Base-by-base conservation (phyloP, 2,329 filamentous ascomycete genomes). In the Albophoma yamanashiensis region DNA sequence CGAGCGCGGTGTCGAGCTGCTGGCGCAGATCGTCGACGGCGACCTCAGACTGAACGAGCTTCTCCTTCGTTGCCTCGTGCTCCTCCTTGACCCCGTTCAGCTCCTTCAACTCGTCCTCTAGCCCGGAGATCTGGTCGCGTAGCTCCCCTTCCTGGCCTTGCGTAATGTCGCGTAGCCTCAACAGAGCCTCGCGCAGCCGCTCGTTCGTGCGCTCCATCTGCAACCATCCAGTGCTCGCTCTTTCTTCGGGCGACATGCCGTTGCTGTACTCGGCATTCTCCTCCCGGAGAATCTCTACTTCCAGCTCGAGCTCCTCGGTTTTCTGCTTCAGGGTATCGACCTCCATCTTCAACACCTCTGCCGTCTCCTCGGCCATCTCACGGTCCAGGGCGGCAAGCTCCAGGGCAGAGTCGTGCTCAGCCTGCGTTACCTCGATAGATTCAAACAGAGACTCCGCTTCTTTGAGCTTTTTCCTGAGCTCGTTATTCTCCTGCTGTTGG, bases 331-430 rank as follows among this genome's bases (percentile, higher is more conserved):
- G 73, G 2, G 85, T 82, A 43, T 96, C 89, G 31, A 95, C 77
- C 69, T 99, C 92, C 1, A 84, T 82, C 71, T 92, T 94, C 57
- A 89, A 79, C 22, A 88, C 85, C 65, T 97, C 94, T 0, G 90
- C 88, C 52, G 87, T 91, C 74, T 97, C 93, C 73, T 99, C 92
- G 0, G 94, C 94, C 89, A 97, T 96, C 73, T 99, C 93, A 53
- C 91, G 86, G 70, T 99, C 94, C 34, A 99, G 78, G 0, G 90
- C 88, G 8, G 92, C 91, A 74, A 94, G 84, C 74, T 99, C 94
- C 68, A 97, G 76, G 8, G 89, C 84, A 4, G 87, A 83, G 38
- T 97, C 94, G 71, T 95, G 87, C 65, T 97, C 92, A 9, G 89
- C 89, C 70, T 94, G 88, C 59, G 89, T 79, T 38, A 82, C 80